Conservation (phyloP, 139 green algal genomes). For the Dunaliella primolecta region DNA sequence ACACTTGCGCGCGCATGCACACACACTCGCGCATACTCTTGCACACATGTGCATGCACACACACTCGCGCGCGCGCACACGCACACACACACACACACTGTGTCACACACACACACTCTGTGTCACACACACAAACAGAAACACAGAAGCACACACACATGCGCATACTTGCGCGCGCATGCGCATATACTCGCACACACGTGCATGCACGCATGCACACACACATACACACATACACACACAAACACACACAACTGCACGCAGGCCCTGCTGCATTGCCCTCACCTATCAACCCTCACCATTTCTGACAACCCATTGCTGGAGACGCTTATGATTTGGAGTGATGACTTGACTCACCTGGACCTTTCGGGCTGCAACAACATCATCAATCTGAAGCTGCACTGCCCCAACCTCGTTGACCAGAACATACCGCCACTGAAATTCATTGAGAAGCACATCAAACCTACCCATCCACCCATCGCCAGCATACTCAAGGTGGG, state of each 20-base stretch:
- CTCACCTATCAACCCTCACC: slow-evolving; percentile 37
- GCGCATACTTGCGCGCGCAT: not conserved
- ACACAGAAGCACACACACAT: not conserved
- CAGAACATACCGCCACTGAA: not conserved
- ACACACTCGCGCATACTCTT: too few relatives aligned
- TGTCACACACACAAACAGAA: slow-evolving; percentile 38
- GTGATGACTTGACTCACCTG: slow-evolving; percentile 58
- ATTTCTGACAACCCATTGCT: slow-evolving; percentile 45
- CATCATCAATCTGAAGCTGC: slow-evolving; percentile 47
- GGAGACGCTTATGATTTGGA: slow-evolving; percentile 68
- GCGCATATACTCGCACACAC: not conserved
- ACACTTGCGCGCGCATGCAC: too few relatives aligned
- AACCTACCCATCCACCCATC: slow-evolving; percentile 58
- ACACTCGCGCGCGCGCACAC: not conserved
- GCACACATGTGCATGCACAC: not conserved
- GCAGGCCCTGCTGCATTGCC: slow-evolving; percentile 72
- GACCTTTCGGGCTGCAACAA: slow-evolving; percentile 52
- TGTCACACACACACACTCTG: slow-evolving; percentile 43
- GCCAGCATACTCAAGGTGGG: slow-evolving; percentile 45
- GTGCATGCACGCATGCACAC: not conserved
- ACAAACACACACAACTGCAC: not conserved
- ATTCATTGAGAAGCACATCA: slow-evolving; percentile 34
- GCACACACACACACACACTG: not conserved
- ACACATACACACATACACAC: slow-evolving; percentile 5
- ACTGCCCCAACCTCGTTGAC: slow-evolving; percentile 48